Percentiles rank a stretch among this genome's conserved stretches.
Evolutionary conservation across 805 yeast species (phyloP).

Genomic region (Kuraishia floccosa): DNA sequence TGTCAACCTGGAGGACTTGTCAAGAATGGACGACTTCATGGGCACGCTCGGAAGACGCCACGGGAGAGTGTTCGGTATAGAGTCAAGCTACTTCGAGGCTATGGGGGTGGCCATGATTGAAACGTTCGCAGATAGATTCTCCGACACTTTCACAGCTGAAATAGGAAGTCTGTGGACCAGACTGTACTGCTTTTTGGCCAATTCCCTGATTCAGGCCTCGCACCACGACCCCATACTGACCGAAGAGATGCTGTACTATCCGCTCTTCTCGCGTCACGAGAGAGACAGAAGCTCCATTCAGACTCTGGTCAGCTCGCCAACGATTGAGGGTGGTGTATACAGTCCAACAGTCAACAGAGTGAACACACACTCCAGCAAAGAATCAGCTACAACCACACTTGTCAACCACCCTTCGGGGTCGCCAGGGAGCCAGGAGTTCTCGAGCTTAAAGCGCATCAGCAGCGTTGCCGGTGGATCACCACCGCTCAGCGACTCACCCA

Average conservation of each 20-base stretch:
- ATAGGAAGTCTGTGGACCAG: conserved; percentile 13
- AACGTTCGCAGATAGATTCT: conserved; percentile 44
- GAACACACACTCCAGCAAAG: no score
- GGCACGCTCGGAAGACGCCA: conserved; percentile 55
- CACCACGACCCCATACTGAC: conserved; percentile 7
- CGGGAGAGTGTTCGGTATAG: conserved; percentile 52
- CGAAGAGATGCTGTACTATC: background rate
- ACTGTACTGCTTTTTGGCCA: conserved; percentile 18
- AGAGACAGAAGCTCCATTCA: no score
- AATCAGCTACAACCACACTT: no score
- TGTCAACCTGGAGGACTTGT: conserved; percentile 41
- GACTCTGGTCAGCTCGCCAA: no score
- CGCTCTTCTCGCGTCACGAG: background rate
- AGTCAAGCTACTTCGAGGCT: conserved; percentile 44
- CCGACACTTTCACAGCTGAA: background rate
- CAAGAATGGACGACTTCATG: conserved; percentile 39
- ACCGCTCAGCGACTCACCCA: no score
- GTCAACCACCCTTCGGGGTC: no score
- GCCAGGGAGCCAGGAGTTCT: no score
- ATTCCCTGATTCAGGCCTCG: conserved; percentile 14
- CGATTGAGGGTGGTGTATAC: no score
- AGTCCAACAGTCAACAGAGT: no score
- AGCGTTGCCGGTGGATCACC: no score
- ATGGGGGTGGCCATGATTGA: conserved; percentile 55
- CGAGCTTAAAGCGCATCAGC: no score